phyloP scores from a whole-genome alignment of 2,329 filamentous ascomycete genomes.

The Tothia fuscella region DNA sequence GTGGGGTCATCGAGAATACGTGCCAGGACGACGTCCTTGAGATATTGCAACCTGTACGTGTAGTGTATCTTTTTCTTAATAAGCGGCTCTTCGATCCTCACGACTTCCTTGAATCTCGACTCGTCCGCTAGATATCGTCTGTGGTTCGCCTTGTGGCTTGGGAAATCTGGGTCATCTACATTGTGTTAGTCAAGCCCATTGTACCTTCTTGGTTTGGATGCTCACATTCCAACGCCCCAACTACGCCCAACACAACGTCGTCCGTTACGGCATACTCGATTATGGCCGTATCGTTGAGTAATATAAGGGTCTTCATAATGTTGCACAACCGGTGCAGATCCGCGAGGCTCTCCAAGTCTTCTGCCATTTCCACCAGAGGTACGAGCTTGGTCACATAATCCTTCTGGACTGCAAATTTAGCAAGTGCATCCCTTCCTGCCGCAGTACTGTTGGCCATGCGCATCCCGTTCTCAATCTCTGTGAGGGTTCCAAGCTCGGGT shows the following conservation, averaged over 20 bases:
- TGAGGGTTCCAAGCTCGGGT: constrained; percentile 69
- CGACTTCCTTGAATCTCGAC: constrained; percentile 90
- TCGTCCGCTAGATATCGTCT: constrained; percentile 82
- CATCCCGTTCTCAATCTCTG: constrained; percentile 76
- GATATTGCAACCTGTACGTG: constrained; percentile 88
- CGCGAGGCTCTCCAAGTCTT: constrained; percentile 75
- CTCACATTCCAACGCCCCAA: constrained; percentile 81
- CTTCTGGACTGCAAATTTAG: constrained; percentile 74
- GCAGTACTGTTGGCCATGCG: constrained; percentile 63
- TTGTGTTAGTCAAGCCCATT: constrained; percentile 22
- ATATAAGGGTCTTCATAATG: constrained; percentile 92
- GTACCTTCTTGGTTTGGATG: too few species aligned
- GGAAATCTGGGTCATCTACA: constrained; percentile 84
- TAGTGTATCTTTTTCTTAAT: constrained; percentile 89
- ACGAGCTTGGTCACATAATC: constrained; percentile 82
- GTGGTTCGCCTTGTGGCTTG: constrained; percentile 94
- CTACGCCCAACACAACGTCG: constrained; percentile 77
- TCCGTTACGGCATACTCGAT: constrained; percentile 92
- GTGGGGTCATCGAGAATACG: constrained; percentile 95
- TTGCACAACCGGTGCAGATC: constrained; percentile 90
- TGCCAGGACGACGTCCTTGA: constrained; percentile 96
- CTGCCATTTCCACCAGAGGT: constrained; percentile 74
- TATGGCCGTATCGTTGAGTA: constrained; percentile 88
- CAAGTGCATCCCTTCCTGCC: constrained; percentile 69
- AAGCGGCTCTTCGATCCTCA: constrained; percentile 71